Conservation (phyloP, 768 basidiomycete genomes). For the Kwoniella botswanensis region DNA sequence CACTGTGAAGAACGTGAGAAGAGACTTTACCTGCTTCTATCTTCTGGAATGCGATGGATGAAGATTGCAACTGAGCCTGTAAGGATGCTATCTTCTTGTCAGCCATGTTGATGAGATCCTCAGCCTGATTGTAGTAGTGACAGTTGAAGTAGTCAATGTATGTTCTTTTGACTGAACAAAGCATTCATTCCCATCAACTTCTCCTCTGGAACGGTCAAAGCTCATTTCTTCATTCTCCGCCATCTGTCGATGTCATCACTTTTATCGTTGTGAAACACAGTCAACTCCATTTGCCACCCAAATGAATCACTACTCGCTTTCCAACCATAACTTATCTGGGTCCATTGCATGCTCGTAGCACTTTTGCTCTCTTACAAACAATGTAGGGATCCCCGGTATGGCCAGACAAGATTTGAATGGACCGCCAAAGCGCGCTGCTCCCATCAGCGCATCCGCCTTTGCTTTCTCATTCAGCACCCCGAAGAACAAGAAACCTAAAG, state of each 20-base stretch:
- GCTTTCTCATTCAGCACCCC: conserved; percentile 35
- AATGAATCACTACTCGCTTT: background rate
- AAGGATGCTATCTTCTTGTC: conserved; percentile 37
- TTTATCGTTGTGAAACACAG: background rate
- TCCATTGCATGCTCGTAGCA: background rate
- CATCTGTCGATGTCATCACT: conserved; percentile 14
- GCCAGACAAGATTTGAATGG: background rate
- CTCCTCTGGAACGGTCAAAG: background rate
- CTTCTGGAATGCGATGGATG: conserved; percentile 78
- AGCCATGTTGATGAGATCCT: conserved; percentile 26
- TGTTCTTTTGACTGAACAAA: background rate
- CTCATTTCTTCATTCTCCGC: background rate
- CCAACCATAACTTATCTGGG: background rate
- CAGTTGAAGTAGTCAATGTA: background rate
- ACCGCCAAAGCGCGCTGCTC: conserved; percentile 18
- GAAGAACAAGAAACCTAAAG: conserved; percentile 17
- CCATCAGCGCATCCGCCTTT: conserved; percentile 37
- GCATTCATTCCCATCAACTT: background rate
- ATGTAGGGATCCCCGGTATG: background rate
- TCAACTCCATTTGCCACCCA: conserved; percentile 17
- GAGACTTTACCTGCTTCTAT: conserved; percentile 64
- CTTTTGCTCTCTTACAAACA: background rate
- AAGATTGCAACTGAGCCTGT: conserved; percentile 64
- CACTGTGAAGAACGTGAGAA: background rate
- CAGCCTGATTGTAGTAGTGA: background rate